Evolutionary conservation across 176 grass and related monocot genomes (phyloP), one percentile per base, ranked within the genome.

Genomic region (Raddia guianensis): DNA sequence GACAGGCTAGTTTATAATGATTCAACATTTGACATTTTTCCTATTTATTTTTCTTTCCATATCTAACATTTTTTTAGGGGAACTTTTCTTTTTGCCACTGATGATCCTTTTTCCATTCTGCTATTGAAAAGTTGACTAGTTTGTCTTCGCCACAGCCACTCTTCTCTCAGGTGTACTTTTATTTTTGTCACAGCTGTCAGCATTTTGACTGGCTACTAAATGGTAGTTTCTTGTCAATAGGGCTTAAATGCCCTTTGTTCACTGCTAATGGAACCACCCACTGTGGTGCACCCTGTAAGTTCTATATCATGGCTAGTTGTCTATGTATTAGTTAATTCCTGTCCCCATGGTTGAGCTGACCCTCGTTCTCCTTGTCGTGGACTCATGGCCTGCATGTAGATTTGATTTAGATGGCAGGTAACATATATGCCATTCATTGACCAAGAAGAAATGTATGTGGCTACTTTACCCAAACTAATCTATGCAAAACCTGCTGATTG

Each of bases 41-140:
- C 74, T 44, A 62, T 76, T 44, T 14, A 62, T 62, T 48, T 74
- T 76, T 76, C 56, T 76, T 76, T 33, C 57, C 14, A 62, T 44
- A 14, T 33, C 27, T 62, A 27, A 20, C 74, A 62, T 12, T 76
- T 76, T 76, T 7, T 21, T 4, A 34, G 8, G 11, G 48, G 9
- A 49, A 48, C 27, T 77, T 70, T 73, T 32, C 16, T 56, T 66
- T 49, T 35, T 57, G 50, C 45, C 46, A 70, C 73, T 77, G 2
- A 71, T 11, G 43, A 75, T 58, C 16, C 45, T 48, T 61, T 61
- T 43, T 62, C 54, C 43, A 76, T 76, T 76, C 32, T 73, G 5
- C 70, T n/a, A 73, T 18, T 72, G 49, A 15, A 73, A 40, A 54
- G 14, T 11, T 54, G 51, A 54, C 49, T 54, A 7, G 52, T 18